Evolutionary conservation across 2,329 filamentous ascomycete species (phyloP).

Genomic region (Cladosporium velox): DNA sequence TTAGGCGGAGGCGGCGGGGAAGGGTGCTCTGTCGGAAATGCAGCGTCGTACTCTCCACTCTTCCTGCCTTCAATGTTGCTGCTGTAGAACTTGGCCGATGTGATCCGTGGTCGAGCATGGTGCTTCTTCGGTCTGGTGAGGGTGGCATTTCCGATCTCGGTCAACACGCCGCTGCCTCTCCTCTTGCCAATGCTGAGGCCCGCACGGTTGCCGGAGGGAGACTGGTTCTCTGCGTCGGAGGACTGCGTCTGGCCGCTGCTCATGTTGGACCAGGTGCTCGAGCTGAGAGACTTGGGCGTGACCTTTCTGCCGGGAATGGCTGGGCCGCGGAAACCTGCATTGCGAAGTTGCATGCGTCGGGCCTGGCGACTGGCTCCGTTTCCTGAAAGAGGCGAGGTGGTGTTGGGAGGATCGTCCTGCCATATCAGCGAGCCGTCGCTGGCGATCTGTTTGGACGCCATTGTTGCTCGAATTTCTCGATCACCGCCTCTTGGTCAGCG

Average conservation of each 20-base stretch:
- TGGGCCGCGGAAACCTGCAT: constrained; percentile 39
- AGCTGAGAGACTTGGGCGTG: constrained; percentile 33
- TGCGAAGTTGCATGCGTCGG: constrained; percentile 37
- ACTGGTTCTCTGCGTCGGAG: constrained; percentile 30
- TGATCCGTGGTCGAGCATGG: constrained; percentile 22
- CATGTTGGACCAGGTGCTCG: constrained; percentile 29
- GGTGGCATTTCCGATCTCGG: constrained; percentile 34
- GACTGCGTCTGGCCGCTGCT: constrained; percentile 22
- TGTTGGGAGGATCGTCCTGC: constrained; percentile 1
- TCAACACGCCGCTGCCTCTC: constrained; percentile 30
- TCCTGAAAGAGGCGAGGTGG: constrained; percentile 24
- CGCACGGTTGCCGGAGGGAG: constrained; percentile 24
- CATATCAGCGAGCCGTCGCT: constrained; percentile 18
- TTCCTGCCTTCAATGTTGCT: constrained; percentile 21
- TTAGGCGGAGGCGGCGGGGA: constrained; percentile 24
- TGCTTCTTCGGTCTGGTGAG: constrained; percentile 25
- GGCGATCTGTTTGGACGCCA: constrained; percentile 17
- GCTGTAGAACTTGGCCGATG: constrained; percentile 26
- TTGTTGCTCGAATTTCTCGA: constrained; percentile 3
- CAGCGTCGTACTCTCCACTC: constrained; percentile 23
- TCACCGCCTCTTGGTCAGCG: not conserved
- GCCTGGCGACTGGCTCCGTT: constrained; percentile 31
- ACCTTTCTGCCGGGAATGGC: constrained; percentile 36
- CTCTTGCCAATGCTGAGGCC: constrained; percentile 27
- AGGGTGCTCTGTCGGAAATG: constrained; percentile 21